Evolutionary conservation across 192 early-diverging fungal species (phyloP).

Genomic region (Coemansia sp.): DNA sequence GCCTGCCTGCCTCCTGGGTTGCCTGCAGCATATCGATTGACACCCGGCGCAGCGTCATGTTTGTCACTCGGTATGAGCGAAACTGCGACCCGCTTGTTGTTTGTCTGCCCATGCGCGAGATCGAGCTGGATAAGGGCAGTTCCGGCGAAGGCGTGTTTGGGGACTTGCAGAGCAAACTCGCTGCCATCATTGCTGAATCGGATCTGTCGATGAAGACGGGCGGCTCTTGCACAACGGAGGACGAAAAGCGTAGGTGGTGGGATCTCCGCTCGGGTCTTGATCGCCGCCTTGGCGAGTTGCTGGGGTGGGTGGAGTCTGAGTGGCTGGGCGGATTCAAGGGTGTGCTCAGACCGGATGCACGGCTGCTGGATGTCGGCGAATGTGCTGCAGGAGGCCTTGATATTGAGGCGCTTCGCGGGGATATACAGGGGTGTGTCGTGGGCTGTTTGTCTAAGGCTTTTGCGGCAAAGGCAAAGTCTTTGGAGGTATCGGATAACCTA

Average conservation of each 20-base stretch:
- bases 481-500: constrained; percentile 26
- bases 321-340: constrained; percentile 86
- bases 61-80: constrained; percentile 62
- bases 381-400: neutral
- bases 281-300: constrained; percentile 58
- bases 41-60: constrained; percentile 60
- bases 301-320: constrained; percentile 65
- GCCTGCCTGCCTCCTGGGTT: constrained; percentile 67
- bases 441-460: constrained; percentile 14
- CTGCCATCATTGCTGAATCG: constrained; percentile 66
- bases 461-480: constrained; percentile 22
- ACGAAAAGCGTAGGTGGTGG: constrained; percentile 85
- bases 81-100: constrained; percentile 59
- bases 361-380: neutral
- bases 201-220: constrained; percentile 65
- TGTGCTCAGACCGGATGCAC: constrained; percentile 14
- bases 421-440: constrained; percentile 22
- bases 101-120: constrained; percentile 70
- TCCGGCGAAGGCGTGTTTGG: constrained; percentile 34
- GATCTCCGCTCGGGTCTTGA: constrained; percentile 69
- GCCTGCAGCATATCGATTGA: constrained; percentile 82
- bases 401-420: neutral
- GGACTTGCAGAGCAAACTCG: constrained; percentile 52
- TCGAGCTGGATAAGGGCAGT: constrained; percentile 12
- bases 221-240: constrained; percentile 48